Evolutionary conservation across 2,329 filamentous ascomycete genomes (phyloP).

Genomic region (Talaromyces sp.): DNA sequence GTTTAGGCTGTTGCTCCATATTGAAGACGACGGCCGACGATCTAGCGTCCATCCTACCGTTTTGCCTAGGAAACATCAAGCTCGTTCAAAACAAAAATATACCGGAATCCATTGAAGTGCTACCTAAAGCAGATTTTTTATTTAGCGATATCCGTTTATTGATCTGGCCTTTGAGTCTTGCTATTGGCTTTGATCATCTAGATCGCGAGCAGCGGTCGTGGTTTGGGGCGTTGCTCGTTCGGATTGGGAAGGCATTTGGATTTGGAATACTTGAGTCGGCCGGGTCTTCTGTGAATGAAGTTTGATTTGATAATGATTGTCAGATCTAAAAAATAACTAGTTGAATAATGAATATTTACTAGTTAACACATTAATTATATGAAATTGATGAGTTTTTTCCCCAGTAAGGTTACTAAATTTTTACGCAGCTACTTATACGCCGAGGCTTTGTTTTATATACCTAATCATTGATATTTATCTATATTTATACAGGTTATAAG

Average conservation of each 20-base stretch:
- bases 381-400: neutral
- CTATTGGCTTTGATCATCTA: neutral
- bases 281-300: neutral
- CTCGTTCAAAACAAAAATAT: neutral
- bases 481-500: neutral
- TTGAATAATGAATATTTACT: neutral
- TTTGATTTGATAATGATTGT: neutral
- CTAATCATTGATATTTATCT: neutral
- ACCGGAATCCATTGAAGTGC: neutral
- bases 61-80: neutral
- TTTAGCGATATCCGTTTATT: neutral
- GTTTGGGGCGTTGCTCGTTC: neutral
- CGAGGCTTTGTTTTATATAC: too few relatives aligned
- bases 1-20: neutral
- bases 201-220: neutral
- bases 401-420: neutral
- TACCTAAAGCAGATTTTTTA: neutral
- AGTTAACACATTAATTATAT: neutral
- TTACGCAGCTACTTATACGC: too few relatives aligned
- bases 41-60: neutral
- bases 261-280: neutral
- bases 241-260: neutral
- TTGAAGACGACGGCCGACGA: neutral
- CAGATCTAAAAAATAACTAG: neutral
- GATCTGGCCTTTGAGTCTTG: neutral